These are phyloP conservation scores for Pterocarpus macrocarpus DNA, from an alignment of 306 rosid genomes.

Conservation along the genomic window DNA sequence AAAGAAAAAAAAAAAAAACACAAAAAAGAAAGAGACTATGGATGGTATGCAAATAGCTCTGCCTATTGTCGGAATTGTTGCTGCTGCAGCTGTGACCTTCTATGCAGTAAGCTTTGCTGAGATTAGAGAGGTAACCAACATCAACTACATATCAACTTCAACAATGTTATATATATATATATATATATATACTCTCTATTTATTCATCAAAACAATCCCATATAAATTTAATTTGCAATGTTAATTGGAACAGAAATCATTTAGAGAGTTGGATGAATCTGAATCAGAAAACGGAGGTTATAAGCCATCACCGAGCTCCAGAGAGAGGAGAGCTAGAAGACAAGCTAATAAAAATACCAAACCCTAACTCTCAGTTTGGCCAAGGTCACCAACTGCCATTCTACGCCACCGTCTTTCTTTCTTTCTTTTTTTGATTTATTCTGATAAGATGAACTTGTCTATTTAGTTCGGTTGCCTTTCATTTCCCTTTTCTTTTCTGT, in stretches of 20 bases:
- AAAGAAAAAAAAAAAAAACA: not conserved
- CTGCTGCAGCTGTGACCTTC: constrained; percentile 79
- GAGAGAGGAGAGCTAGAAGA: constrained; percentile 72
- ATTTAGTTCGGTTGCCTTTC: constrained; percentile 33
- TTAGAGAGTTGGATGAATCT: constrained; percentile 60
- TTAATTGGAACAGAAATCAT: constrained; percentile 62
- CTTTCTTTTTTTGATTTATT: not conserved
- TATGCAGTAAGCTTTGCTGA: constrained; percentile 79
- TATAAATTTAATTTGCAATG: not conserved
- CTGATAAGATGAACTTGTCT: not conserved
- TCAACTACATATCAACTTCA: not conserved
- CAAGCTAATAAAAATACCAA: constrained; percentile 61
- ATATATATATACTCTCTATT: too few species aligned
- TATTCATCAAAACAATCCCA: too few species aligned
- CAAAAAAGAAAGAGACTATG: not conserved
- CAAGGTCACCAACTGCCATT: constrained; percentile 7
- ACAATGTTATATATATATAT: not conserved
- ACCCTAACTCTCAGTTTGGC: constrained; percentile 11
- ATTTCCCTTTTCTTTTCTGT: constrained; percentile 17
- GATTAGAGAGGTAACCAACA: constrained; percentile 65
- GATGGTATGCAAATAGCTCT: constrained; percentile 62
- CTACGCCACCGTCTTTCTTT: not conserved
- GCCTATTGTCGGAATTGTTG: constrained; percentile 73
- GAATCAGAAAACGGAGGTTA: constrained; percentile 62
- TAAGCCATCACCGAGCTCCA: constrained; percentile 61